Base-by-base conservation (phyloP, 768 basidiomycete genomes). In the Suillus cothurnatus region DNA sequence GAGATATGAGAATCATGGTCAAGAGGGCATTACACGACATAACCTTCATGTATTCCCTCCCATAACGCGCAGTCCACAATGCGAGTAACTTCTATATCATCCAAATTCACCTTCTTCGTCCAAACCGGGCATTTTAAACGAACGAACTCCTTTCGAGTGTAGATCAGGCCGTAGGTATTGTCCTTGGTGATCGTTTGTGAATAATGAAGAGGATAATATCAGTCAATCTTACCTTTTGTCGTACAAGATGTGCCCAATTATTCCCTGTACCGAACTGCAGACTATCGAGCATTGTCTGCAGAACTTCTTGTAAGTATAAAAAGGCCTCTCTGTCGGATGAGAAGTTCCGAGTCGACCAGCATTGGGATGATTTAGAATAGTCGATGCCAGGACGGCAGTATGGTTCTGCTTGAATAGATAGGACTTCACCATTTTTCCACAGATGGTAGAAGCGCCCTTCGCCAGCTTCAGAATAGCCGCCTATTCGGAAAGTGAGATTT, bases 171-270 rank as follows among this genome's bases (percentile, higher is more conserved):
- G 45, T 76, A 74, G 3, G 43, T 67, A 17, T 63, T 63, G 49
- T 74, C 69, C 65, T 59, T 11, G 26, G 39, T n/a, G 21, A n/a
- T 28, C 6, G 19, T 28, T 12, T 41, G 26, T 59, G 41, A 41
- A 59, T 41, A 21, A 41, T 4, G 58, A 28, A 26, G 58, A 14
- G 2, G 28, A 41, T 14, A 19, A 59, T 21, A 21, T 41, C 28
- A 6, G 12, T 41, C 7, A 14, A 4, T 39, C 38, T 59, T 12
- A 59, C 58, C 58, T 76, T 78, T 49, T 69, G 63, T 23, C 74
- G 76, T 19, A 77, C 67, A 21, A 77, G 68, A 70, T 78, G 62
- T 53, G 77, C 77, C 74, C 74, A 77, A 55, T 77, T 78, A 12
- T 73, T 66, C 64, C 76, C 70, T 31, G 73, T 67, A 7, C 77